Percentiles rank a stretch among this genome's conserved stretches.
These are phyloP conservation scores for Talaromyces sp. DNA, from an alignment of 2,329 filamentous ascomycete species.

Conservation along the genomic window DNA sequence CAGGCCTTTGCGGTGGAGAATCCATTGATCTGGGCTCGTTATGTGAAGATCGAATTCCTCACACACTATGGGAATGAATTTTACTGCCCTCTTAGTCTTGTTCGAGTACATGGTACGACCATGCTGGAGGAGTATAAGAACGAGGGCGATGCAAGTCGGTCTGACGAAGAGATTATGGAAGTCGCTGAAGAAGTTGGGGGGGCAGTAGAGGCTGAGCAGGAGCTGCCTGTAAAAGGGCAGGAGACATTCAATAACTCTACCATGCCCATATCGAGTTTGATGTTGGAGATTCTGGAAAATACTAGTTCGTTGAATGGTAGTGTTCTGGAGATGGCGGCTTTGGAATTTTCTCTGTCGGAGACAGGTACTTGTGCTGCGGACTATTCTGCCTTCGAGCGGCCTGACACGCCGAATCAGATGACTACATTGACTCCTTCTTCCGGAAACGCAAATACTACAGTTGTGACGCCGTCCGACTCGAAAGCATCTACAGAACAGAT, in stretches of 20 bases:
- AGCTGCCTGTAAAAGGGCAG: slow-evolving; percentile 1
- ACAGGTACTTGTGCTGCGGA: slow-evolving; percentile 4
- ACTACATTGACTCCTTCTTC: neutral
- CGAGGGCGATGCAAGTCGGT: slow-evolving; percentile 63
- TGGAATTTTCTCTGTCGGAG: neutral
- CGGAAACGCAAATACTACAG: neutral
- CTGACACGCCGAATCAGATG: neutral
- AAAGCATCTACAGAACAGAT: neutral
- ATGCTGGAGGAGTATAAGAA: slow-evolving; percentile 94
- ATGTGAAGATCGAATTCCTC: slow-evolving; percentile 84
- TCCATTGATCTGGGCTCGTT: slow-evolving; percentile 91
- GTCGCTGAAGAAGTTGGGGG: slow-evolving; percentile 31
- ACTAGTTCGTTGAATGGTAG: slow-evolving; percentile 1
- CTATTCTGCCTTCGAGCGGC: neutral
- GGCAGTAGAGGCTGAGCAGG: slow-evolving; percentile 16
- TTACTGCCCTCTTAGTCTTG: slow-evolving; percentile 86
- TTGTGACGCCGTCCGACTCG: neutral
- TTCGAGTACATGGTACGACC: slow-evolving; percentile 86
- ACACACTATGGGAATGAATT: slow-evolving; percentile 95
- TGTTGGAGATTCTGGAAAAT: neutral
- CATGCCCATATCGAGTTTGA: neutral
- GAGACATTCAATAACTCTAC: neutral
- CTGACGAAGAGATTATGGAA: slow-evolving; percentile 56
- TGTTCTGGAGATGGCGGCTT: slow-evolving; percentile 7
- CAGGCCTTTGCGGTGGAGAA: slow-evolving; percentile 94